A percentile compares a stretch with the other conserved stretches of the same genome.
phyloP scores from a whole-genome alignment of 108 stramenopile species.

The Asterionellopsis glacialis region DNA sequence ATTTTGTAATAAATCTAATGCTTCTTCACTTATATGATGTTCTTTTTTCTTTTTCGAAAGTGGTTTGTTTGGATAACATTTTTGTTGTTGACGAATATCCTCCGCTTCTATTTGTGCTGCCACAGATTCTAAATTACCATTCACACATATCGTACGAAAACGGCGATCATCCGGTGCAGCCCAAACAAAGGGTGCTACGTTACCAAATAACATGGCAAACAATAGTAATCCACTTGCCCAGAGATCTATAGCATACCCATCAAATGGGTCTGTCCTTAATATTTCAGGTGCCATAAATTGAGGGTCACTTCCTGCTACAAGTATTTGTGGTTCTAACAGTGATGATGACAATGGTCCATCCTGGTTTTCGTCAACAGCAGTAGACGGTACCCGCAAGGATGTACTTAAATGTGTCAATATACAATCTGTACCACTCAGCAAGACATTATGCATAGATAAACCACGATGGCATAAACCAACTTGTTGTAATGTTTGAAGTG shows the following conservation, averaged over 20 bases:
- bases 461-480: conserved; percentile 81
- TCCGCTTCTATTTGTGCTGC: too few relatives aligned
- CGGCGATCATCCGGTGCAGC: background rate
- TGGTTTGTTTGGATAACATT: too few relatives aligned
- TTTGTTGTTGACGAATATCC: too few relatives aligned
- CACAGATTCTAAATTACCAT: too few relatives aligned
- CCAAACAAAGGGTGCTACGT: conserved; percentile 1
- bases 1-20: conserved; percentile 71
- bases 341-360: conserved; percentile 23
- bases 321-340: conserved; percentile 90
- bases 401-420: conserved; percentile 71
- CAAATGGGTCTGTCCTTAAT: conserved; percentile 53
- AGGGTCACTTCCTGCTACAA: conserved; percentile 79
- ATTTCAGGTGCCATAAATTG: conserved; percentile 86
- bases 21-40: conserved; percentile 40
- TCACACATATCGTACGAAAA: too few relatives aligned
- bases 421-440: conserved; percentile 68
- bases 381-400: conserved; percentile 68
- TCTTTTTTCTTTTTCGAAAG: too few relatives aligned
- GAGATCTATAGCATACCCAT: conserved; percentile 87
- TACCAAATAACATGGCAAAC: conserved; percentile 81
- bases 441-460: conserved; percentile 85
- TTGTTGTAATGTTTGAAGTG: conserved; percentile 55
- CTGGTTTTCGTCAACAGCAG: conserved; percentile 19
- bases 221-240: conserved; percentile 89